Conservation (phyloP, 2,329 filamentous ascomycete genomes). For the Diaporthe sp. region DNA sequence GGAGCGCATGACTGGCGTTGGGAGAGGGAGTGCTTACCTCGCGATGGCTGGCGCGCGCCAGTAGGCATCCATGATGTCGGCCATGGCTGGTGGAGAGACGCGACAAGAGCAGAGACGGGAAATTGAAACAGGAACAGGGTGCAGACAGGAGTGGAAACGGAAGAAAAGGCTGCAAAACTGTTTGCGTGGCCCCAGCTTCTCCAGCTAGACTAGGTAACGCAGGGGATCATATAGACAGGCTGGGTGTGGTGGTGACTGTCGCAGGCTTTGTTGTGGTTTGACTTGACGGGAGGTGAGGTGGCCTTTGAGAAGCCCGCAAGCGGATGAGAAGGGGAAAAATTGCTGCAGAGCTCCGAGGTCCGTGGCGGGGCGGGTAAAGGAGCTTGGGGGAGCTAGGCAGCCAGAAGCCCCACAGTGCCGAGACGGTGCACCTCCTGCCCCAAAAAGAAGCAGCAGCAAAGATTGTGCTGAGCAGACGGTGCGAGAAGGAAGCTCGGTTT, state of each 20-base stretch:
- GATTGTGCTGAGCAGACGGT: neutral
- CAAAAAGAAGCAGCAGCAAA: neutral
- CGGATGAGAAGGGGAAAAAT: slow-evolving; percentile 40
- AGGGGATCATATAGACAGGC: slow-evolving; percentile 11
- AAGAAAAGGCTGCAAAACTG: slow-evolving; percentile 33
- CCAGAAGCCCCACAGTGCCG: neutral
- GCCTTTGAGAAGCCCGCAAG: slow-evolving; percentile 32
- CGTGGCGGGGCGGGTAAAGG: slow-evolving; percentile 12
- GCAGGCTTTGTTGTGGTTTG: neutral
- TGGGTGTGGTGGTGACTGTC: neutral
- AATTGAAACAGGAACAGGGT: neutral
- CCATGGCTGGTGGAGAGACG: slow-evolving; percentile 48
- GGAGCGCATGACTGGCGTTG: neutral
- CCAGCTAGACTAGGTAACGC: neutral
- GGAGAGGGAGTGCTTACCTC: slow-evolving; percentile 52
- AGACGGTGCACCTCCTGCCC: neutral
- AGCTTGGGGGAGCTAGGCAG: slow-evolving; percentile 21
- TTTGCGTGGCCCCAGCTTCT: slow-evolving; percentile 29
- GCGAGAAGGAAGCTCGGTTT: neutral
- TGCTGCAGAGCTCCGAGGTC: slow-evolving; percentile 29
- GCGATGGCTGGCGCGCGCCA: slow-evolving; percentile 59
- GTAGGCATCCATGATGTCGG: slow-evolving; percentile 57
- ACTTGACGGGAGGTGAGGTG: slow-evolving; percentile 37
- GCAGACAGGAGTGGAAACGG: neutral
- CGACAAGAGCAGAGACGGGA: neutral